A percentile compares a stretch with the other conserved stretches of the same genome.
Conservation (phyloP, 371 early-diverging fungal species). For the Sanchytrium tribonematis region DNA sequence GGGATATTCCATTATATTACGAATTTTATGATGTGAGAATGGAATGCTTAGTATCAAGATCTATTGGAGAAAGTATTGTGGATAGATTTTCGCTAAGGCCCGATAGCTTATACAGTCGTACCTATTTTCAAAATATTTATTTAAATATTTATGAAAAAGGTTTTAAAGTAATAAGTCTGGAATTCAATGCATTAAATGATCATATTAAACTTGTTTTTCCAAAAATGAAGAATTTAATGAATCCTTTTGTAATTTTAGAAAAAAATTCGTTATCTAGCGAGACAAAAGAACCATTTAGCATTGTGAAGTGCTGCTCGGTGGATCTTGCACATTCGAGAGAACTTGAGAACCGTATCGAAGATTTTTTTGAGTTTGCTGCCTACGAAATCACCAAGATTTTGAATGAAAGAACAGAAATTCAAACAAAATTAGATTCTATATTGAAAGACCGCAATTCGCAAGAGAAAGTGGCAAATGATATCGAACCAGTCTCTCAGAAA, state of each 20-base stretch:
- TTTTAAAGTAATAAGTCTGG: neutral
- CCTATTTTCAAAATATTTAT: neutral
- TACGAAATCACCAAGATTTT: neutral
- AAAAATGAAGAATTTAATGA: neutral
- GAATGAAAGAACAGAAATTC: neutral
- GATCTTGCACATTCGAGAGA: neutral
- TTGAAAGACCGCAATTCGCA: neutral
- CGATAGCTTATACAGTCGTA: neutral
- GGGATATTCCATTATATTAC: neutral
- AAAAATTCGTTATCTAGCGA: neutral
- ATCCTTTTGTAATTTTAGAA: neutral
- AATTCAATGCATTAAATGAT: neutral
- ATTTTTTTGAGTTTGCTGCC: neutral
- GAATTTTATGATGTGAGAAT: neutral
- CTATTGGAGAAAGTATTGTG: neutral
- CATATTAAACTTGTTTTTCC: neutral
- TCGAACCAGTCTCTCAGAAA: neutral
- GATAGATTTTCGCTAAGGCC: neutral
- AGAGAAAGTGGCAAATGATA: neutral
- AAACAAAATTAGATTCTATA: neutral
- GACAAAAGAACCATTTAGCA: neutral
- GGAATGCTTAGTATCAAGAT: neutral
- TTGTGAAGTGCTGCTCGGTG: neutral
- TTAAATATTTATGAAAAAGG: neutral
- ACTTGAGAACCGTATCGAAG: neutral